Evolutionary conservation across 495 filamentous ascomycete species (phyloP).

Genomic region (Neurospora intermedia): DNA sequence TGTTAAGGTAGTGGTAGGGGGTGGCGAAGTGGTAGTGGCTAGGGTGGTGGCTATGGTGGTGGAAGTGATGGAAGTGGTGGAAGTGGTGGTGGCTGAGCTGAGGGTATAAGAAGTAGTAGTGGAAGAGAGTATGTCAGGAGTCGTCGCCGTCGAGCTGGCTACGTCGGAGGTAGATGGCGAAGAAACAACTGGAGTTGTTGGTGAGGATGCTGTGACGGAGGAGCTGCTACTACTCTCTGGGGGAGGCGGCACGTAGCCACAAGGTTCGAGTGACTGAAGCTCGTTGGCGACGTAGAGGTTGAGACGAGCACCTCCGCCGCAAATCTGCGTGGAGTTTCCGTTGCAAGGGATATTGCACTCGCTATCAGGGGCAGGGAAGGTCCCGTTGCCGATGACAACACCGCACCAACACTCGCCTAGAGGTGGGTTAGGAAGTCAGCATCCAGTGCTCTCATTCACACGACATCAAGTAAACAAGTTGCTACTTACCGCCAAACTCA

Average conservation of each 20-base stretch:
- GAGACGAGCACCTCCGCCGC: constrained; percentile 35
- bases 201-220: not conserved
- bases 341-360: constrained; percentile 39
- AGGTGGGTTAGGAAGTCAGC: constrained; percentile 10
- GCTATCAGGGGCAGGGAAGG: constrained; percentile 22
- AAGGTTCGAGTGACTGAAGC: constrained; percentile 35
- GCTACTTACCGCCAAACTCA: constrained; percentile 35
- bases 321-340: constrained; percentile 34
- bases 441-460: not conserved
- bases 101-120: constrained; percentile 5
- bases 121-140: not conserved
- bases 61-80: constrained; percentile 7
- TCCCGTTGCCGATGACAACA: constrained; percentile 38
- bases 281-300: constrained; percentile 35
- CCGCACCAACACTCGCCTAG: constrained; percentile 34
- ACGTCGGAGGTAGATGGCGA: not conserved
- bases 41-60: constrained; percentile 5
- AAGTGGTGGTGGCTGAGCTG: constrained; percentile 8
- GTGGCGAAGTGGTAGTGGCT: constrained; percentile 7
- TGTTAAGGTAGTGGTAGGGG: constrained; percentile 12
- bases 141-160: not conserved
- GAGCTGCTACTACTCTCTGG: not conserved
- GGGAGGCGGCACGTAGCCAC: constrained; percentile 23
- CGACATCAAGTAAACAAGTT: constrained; percentile 3
- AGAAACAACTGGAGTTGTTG: not conserved